Conservation (phyloP, 306 rosid genomes). For the Prunus mongolica region DNA sequence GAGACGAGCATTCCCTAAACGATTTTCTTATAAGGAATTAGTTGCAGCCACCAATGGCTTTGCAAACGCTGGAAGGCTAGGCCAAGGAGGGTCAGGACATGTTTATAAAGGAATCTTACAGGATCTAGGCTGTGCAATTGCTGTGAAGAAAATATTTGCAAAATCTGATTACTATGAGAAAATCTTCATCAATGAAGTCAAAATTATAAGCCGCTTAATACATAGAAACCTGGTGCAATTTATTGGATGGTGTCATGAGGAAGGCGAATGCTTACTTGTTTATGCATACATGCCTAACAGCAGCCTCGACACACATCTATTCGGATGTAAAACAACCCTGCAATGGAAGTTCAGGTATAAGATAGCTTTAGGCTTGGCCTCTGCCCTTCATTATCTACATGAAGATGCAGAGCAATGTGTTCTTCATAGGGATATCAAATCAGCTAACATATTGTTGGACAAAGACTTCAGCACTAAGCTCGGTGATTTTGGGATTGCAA, state of each 20-base stretch:
- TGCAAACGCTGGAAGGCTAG: slow-evolving; percentile 30
- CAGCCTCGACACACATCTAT: slow-evolving; percentile 49
- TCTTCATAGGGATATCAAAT: slow-evolving; percentile 59
- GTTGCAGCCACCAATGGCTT: slow-evolving; percentile 41
- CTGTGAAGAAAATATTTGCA: slow-evolving; percentile 48
- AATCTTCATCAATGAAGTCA: slow-evolving; percentile 41
- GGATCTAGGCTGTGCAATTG: slow-evolving; percentile 29
- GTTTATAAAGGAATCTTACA: slow-evolving; percentile 44
- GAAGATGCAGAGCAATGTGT: slow-evolving; percentile 56
- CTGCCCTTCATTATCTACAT: slow-evolving; percentile 53
- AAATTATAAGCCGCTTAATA: slow-evolving; percentile 51
- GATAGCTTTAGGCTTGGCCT: slow-evolving; percentile 36
- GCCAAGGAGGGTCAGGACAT: slow-evolving; percentile 48
- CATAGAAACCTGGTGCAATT: slow-evolving; percentile 15
- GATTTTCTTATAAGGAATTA: slow-evolving; percentile 38
- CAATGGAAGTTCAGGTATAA: slow-evolving; percentile 43
- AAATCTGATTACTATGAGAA: slow-evolving; percentile 36
- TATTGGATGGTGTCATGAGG: no score
- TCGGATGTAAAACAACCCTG: slow-evolving; percentile 29
- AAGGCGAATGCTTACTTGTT: no score
- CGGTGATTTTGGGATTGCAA: slow-evolving; percentile 57
- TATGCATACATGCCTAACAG: slow-evolving; percentile 37
- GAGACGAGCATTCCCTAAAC: slow-evolving; percentile 35
- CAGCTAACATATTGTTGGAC: slow-evolving; percentile 50
- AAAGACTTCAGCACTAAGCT: slow-evolving; percentile 44